Conservation (phyloP, 1,139 yeast genomes). For the Pichia sp. region DNA sequence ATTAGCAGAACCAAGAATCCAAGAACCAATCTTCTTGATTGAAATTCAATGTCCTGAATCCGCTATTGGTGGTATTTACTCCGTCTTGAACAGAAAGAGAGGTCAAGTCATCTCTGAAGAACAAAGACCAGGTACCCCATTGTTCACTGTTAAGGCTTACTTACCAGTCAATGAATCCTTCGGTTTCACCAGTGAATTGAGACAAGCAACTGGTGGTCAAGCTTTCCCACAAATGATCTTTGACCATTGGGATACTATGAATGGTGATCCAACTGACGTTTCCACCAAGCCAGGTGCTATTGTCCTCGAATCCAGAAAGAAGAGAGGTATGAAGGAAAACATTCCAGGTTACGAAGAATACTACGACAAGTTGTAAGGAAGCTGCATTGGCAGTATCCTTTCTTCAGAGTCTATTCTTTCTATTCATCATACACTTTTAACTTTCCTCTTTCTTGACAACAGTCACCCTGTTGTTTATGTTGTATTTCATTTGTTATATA, state of each 20-base stretch:
- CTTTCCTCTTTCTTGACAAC: constrained; percentile 1
- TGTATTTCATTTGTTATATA: constrained; percentile 9
- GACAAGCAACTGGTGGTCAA: constrained; percentile 99
- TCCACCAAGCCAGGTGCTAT: constrained; percentile 91
- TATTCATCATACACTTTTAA: too few relatives aligned
- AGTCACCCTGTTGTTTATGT: constrained; percentile 5
- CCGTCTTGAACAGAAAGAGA: constrained; percentile 99
- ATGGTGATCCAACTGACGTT: constrained; percentile 91
- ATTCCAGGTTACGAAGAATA: constrained; percentile 99
- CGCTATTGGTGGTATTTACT: constrained; percentile 99
- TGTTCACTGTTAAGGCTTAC: constrained; percentile 98
- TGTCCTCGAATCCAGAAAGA: constrained; percentile 85
- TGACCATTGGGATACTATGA: constrained; percentile 93
- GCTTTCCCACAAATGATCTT: constrained; percentile 99
- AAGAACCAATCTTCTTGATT: constrained; percentile 98
- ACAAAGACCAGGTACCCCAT: constrained; percentile 99
- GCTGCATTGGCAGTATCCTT: not conserved
- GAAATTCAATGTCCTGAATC: constrained; percentile 99
- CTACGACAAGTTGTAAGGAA: constrained; percentile 92
- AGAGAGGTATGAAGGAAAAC: constrained; percentile 94
- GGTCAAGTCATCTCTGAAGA: constrained; percentile 99
- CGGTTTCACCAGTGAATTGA: constrained; percentile 99
- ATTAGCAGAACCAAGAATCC: constrained; percentile 98
- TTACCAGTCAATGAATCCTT: constrained; percentile 99
- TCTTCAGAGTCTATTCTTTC: not conserved